These are phyloP conservation scores for Cetradonia linearis DNA, from an alignment of 495 filamentous ascomycete species.

Conservation along the genomic window DNA sequence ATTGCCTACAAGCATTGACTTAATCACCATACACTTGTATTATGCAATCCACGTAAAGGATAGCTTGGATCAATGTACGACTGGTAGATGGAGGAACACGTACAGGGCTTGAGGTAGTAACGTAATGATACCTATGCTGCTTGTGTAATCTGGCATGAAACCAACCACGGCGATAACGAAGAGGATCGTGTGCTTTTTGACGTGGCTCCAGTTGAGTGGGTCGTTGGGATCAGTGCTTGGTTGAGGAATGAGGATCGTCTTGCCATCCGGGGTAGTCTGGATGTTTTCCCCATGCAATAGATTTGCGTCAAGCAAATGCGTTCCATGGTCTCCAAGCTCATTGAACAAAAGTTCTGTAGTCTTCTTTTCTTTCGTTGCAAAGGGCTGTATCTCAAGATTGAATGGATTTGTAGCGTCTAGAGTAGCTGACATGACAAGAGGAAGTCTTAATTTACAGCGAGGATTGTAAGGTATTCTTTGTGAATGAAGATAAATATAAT, in stretches of 20 bases:
- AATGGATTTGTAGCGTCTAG: neutral
- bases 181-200: constrained; percentile 45
- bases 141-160: constrained; percentile 49
- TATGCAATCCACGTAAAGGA: too few species aligned
- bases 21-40: too few species aligned
- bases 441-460: neutral
- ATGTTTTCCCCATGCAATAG: neutral
- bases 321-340: neutral
- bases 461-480: neutral
- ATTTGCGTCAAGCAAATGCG: neutral
- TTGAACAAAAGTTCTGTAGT: neutral
- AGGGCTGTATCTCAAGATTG: neutral
- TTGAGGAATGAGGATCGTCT: constrained; percentile 40
- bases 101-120: constrained; percentile 43
- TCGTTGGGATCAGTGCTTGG: constrained; percentile 46
- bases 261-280: constrained; percentile 3
- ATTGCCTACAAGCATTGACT: constrained; percentile 19
- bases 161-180: constrained; percentile 43
- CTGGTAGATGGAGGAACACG: neutral
- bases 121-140: constrained; percentile 44
- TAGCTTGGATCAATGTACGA: neutral
- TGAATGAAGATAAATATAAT: neutral
- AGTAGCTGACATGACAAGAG: neutral
- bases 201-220: constrained; percentile 48
- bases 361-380: neutral